Conservation (phyloP, 768 basidiomycete species). For the Russula brevipes region DNA sequence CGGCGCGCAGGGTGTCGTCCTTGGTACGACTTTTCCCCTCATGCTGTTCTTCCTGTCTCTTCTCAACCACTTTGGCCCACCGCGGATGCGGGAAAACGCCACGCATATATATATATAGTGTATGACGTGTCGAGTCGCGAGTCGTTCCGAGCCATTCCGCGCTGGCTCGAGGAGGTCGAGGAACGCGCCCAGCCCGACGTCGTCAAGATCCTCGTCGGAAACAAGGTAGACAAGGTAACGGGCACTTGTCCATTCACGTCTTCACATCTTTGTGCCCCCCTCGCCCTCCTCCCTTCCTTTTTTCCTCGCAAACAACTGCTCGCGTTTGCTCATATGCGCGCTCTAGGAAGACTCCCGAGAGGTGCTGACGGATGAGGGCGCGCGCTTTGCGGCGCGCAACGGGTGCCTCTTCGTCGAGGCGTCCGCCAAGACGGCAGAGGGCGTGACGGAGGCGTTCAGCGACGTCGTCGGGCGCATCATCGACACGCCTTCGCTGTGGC, state of each 20-base stretch:
- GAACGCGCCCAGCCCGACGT: slow-evolving; percentile 84
- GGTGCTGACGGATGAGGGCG: slow-evolving; percentile 72
- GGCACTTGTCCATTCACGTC: too few relatives aligned
- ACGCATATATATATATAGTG: slow-evolving; percentile 49
- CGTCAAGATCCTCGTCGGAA: slow-evolving; percentile 91
- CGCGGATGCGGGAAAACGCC: too few relatives aligned
- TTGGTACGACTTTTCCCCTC: slow-evolving; percentile 43
- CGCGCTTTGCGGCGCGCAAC: slow-evolving; percentile 76
- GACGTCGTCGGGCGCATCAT: slow-evolving; percentile 79
- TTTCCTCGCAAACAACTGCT: too few relatives aligned
- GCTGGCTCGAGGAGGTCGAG: slow-evolving; percentile 90
- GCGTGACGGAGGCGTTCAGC: slow-evolving; percentile 70
- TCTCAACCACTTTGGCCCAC: too few relatives aligned
- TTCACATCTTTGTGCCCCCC: too few relatives aligned
- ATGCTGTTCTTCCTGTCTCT: background rate
- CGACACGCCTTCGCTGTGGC: slow-evolving; percentile 80
- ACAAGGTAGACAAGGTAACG: slow-evolving; percentile 71
- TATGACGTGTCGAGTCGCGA: slow-evolving; percentile 44
- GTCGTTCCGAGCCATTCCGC: slow-evolving; percentile 35
- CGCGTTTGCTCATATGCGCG: too few relatives aligned
- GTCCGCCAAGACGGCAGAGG: slow-evolving; percentile 84
- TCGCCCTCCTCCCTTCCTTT: too few relatives aligned
- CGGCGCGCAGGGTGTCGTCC: slow-evolving; percentile 77
- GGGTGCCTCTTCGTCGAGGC: slow-evolving; percentile 88
- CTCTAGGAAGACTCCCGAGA: slow-evolving; percentile 82